phyloP scores from a whole-genome alignment of 1,284 basidiomycete genomes.

The Papiliotrema nemorosa region DNA sequence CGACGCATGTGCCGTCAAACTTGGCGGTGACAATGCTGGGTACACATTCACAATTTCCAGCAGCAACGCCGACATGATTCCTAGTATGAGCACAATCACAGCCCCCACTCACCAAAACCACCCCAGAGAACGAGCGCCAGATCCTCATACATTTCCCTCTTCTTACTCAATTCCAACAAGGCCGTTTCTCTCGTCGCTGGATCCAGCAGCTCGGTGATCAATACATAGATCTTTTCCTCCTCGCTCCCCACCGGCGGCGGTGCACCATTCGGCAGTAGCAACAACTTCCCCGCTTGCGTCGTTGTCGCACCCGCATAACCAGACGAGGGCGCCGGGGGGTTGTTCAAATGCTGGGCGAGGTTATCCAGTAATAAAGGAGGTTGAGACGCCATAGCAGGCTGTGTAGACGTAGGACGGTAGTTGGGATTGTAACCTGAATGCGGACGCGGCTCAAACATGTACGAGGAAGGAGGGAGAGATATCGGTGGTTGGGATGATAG shows the following conservation, averaged over 20 bases:
- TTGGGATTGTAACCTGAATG: too few relatives aligned
- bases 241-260: constrained; percentile 46
- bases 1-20: constrained; percentile 95
- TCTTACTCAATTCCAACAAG: constrained; percentile 94
- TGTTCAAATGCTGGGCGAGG: constrained; percentile 49
- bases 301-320: constrained; percentile 5
- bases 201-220: constrained; percentile 54
- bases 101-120: constrained; percentile 75
- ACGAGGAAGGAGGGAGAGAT: too few relatives aligned
- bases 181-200: constrained; percentile 73
- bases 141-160: constrained; percentile 98
- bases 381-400: not conserved
- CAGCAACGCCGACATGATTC: constrained; percentile 96
- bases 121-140: constrained; percentile 98
- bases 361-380: constrained; percentile 44
- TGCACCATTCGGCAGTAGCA: constrained; percentile 46
- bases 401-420: too few relatives aligned
- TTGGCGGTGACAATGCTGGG: constrained; percentile 90
- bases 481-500: too few relatives aligned
- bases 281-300: constrained; percentile 29
- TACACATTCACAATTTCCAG: constrained; percentile 99
- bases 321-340: constrained; percentile 43
- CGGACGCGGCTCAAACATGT: too few relatives aligned
- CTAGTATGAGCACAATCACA: constrained; percentile 50
- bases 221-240: constrained; percentile 55